Evolutionary conservation across 1,284 basidiomycete species (phyloP).

Genomic region (Heterobasidion irregulare): DNA sequence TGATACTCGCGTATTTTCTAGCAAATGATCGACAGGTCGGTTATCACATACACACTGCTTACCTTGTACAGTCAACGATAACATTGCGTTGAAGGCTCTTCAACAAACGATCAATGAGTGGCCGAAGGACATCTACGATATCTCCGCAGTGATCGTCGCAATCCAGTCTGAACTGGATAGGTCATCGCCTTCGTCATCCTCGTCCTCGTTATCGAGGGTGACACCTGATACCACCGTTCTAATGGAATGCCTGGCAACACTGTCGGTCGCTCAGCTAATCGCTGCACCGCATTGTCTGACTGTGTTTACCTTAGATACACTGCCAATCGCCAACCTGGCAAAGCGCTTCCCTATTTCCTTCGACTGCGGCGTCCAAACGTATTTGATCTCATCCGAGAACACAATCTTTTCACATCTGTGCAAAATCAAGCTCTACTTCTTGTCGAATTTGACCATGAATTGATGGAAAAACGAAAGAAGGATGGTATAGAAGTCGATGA

Average conservation of each 20-base stretch:
- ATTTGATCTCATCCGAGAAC: constrained; percentile 90
- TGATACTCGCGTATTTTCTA: constrained; percentile 88
- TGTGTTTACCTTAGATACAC: constrained; percentile 50
- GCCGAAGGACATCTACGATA: constrained; percentile 89
- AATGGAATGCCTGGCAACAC: constrained; percentile 89
- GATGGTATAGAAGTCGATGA: constrained; percentile 29
- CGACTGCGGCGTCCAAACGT: constrained; percentile 83
- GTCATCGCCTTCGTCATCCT: constrained; percentile 41
- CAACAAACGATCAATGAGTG: constrained; percentile 78
- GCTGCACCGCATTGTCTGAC: neutral
- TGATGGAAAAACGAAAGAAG: constrained; percentile 53
- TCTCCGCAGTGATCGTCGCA: constrained; percentile 79
- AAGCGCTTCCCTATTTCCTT: constrained; percentile 87
- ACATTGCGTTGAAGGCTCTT: constrained; percentile 35
- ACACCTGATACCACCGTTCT: constrained; percentile 45
- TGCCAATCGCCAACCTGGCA: constrained; percentile 85
- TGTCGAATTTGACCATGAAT: constrained; percentile 91
- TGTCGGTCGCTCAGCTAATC: constrained; percentile 40
- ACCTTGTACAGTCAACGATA: too few relatives aligned
- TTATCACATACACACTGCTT: neutral
- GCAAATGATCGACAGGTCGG: constrained; percentile 68
- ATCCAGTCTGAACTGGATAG: constrained; percentile 79
- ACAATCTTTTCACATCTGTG: constrained; percentile 93
- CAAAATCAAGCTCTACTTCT: constrained; percentile 89
- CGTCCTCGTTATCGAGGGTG: constrained; percentile 20